Percentiles rank a stretch among this genome's conserved stretches.
Evolutionary conservation across 768 basidiomycete genomes (phyloP).

Genomic region (Galerina marginata): DNA sequence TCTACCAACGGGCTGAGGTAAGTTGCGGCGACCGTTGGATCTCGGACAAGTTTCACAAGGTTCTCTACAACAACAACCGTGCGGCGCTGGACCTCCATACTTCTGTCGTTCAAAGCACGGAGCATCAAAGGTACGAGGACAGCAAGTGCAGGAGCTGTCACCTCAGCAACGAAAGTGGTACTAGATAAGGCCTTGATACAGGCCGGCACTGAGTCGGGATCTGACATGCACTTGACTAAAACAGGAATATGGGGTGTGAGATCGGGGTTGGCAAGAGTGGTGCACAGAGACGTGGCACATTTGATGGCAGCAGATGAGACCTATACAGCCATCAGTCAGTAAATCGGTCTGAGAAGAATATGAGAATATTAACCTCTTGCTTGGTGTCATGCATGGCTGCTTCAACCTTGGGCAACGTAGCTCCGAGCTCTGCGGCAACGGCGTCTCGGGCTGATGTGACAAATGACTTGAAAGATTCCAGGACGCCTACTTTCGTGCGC

Average conservation of each 20-base stretch:
- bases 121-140: constrained; percentile 91
- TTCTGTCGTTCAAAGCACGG: constrained; percentile 92
- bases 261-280: constrained; percentile 92
- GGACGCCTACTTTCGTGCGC: constrained; percentile 91
- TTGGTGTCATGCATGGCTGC: constrained; percentile 97
- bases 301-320: constrained; percentile 87
- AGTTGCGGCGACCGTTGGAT: constrained; percentile 85
- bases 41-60: constrained; percentile 95
- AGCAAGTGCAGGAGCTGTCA: constrained; percentile 94
- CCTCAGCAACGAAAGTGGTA: constrained; percentile 96
- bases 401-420: constrained; percentile 85
- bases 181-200: constrained; percentile 96
- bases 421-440: constrained; percentile 84
- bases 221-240: constrained; percentile 94
- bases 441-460: constrained; percentile 70
- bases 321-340: constrained; percentile 43
- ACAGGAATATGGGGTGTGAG: constrained; percentile 85
- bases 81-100: constrained; percentile 95
- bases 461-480: constrained; percentile 84
- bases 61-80: constrained; percentile 95
- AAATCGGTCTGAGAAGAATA: neutral
- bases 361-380: constrained; percentile 65
- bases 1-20: constrained; percentile 89
- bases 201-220: constrained; percentile 84
- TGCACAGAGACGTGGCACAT: constrained; percentile 87